Percentiles rank a stretch among this genome's conserved stretches.
Conservation (phyloP, 768 basidiomycete genomes). For the Agrocybe chaxingu region DNA sequence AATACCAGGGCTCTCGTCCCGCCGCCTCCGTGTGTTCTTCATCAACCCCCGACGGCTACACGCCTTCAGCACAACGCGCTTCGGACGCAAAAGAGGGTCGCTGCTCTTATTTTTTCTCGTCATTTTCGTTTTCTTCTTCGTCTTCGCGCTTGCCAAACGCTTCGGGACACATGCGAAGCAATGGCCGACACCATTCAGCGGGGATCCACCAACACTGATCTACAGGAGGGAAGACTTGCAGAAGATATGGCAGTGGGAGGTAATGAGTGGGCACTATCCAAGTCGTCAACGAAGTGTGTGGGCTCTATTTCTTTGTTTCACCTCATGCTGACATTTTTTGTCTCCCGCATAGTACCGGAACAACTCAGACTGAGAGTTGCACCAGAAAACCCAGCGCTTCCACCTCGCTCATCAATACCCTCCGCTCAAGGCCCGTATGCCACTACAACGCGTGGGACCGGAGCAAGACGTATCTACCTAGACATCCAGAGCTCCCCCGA, state of each 20-base stretch:
- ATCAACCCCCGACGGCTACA: constrained; percentile 63
- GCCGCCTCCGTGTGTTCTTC: constrained; percentile 52
- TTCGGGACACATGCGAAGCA: constrained; percentile 60
- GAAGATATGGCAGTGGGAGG: constrained; percentile 95
- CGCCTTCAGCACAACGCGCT: constrained; percentile 50
- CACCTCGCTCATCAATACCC: constrained; percentile 36
- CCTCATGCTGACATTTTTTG: background rate
- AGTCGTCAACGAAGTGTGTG: constrained; percentile 72
- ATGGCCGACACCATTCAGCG: constrained; percentile 56
- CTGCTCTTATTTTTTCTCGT: constrained; percentile 45
- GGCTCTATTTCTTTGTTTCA: constrained; percentile 1
- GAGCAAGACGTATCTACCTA: constrained; percentile 75
- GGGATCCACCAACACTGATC: constrained; percentile 69
- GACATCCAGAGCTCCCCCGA: constrained; percentile 62
- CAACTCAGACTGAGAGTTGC: constrained; percentile 53
- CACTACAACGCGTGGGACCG: constrained; percentile 65
- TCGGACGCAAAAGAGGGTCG: constrained; percentile 57
- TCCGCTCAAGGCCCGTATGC: constrained; percentile 40
- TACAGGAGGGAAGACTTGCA: constrained; percentile 77
- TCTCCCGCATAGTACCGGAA: constrained; percentile 56
- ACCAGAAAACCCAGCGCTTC: constrained; percentile 74
- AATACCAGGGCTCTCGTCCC: constrained; percentile 56
- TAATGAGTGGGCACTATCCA: constrained; percentile 91
- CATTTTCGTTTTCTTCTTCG: constrained; percentile 57
- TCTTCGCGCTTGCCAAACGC: constrained; percentile 59